Conservation (phyloP, 1,139 yeast species). For the Maudiozyma humilis region DNA sequence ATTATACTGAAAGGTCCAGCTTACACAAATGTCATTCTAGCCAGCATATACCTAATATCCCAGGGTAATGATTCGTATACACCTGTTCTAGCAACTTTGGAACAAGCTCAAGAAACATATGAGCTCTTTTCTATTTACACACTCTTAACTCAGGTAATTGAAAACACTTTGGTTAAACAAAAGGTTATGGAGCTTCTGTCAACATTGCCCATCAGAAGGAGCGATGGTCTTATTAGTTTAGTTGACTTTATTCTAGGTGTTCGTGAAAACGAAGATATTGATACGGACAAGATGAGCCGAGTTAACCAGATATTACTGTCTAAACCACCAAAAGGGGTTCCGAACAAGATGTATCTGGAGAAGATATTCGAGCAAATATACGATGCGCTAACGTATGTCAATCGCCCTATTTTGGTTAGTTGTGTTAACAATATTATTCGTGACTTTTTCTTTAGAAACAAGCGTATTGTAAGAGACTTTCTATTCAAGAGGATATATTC, state of each 20-base stretch:
- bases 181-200: conserved; percentile 44
- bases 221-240: conserved; percentile 62
- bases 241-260: conserved; percentile 73
- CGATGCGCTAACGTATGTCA: conserved; percentile 48
- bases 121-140: conserved; percentile 52
- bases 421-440: conserved; percentile 51
- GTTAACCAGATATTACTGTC: conserved; percentile 54
- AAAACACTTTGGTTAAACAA: conserved; percentile 36
- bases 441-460: conserved; percentile 46
- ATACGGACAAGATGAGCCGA: conserved; percentile 54
- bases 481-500: conserved; percentile 44
- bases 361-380: conserved; percentile 53
- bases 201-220: conserved; percentile 46
- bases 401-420: conserved; percentile 53
- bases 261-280: conserved; percentile 60
- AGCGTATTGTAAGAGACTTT: conserved; percentile 50
- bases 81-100: conserved; percentile 27
- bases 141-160: conserved; percentile 40
- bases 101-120: conserved; percentile 47
- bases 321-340: conserved; percentile 56
- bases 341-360: conserved; percentile 44
- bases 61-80: too few relatives aligned
- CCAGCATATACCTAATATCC: conserved; percentile 43
- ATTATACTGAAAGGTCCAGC: conserved; percentile 65
- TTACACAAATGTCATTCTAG: conserved; percentile 55